Base-by-base conservation (phyloP, 1,139 yeast species). In the Yamadazyma membranifaciens region DNA sequence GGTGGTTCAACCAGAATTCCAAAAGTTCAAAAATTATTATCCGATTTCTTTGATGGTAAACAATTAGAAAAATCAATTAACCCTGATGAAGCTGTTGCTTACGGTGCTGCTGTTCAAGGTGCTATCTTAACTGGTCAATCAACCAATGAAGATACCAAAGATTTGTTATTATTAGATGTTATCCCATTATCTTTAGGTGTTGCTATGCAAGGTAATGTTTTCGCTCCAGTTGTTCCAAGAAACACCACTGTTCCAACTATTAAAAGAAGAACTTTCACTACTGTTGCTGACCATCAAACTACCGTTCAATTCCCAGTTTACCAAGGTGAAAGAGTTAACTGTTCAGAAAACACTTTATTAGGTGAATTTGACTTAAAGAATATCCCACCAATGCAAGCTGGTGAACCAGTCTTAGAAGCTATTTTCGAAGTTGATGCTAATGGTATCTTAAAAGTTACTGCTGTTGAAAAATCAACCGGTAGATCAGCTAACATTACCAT, bases 1-100 rank as follows among this genome's bases (percentile, higher is more conserved):
- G 98, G 98, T 83, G 98, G 98, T 81, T 91, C 98, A 55, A 91
- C 98, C 71, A 89, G 98, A 86, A 91, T 91, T 78, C 98, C 98
- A 79, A 88, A 88, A 82, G 87, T 91, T 67, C 97, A 91, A 80
- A 88, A 91, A 76, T 82, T 91, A 65, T 87, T 91, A 59, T 87
- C 96, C 56, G 97, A 91, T 77, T 91, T 82, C 91, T 91, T 91
- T 74, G 91, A 89, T 69, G 97, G 97, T 73, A 91, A 91, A 82
- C 88, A 85, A 78, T 86, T 86, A 65, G 87, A 86, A 78, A 84
- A 83, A 76, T 85, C 96, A 57, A 91, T 89, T 73, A 89, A 89
- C 94, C 97, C 97, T 62, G 97, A 87, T 80, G 96, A 87, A 80
- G 95, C 95, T 69, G 96, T 87, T 73, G 96, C 96, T 65, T 87